Conservation (phyloP, 768 basidiomycete genomes). For the Russula sp. region DNA sequence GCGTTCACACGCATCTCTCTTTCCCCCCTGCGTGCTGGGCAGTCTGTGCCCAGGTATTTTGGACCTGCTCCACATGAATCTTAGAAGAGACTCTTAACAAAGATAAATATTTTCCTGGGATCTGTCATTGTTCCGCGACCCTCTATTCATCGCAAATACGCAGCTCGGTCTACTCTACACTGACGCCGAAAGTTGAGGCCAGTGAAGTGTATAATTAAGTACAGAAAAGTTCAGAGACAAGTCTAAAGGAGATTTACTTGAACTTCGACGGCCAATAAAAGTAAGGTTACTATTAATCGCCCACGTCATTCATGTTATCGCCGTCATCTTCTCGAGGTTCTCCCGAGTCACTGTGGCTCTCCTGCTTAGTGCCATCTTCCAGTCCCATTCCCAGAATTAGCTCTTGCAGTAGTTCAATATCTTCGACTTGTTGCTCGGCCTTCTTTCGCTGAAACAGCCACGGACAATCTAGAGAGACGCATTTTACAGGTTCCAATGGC, state of each 20-base stretch:
- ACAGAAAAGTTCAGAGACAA: neutral
- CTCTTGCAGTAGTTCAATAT: slow-evolving; percentile 11
- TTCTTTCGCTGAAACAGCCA: slow-evolving; percentile 37
- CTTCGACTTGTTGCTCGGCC: slow-evolving; percentile 23
- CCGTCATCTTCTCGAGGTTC: neutral
- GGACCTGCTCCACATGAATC: neutral
- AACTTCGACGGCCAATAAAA: neutral
- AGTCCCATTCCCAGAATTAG: slow-evolving; percentile 13
- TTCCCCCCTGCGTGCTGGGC: neutral
- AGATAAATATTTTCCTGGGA: neutral
- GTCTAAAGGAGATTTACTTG: neutral
- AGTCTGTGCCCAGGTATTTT: neutral
- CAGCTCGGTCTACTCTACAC: neutral
- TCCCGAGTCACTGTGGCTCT: neutral
- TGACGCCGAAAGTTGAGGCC: neutral
- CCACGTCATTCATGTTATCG: neutral
- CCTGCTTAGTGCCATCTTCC: slow-evolving; percentile 12
- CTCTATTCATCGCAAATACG: neutral
- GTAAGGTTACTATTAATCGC: neutral
- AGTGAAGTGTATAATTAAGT: neutral
- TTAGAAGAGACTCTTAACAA: neutral
- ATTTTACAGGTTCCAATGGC: slow-evolving; percentile 32
- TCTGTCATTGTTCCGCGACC: neutral
- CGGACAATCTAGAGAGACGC: slow-evolving; percentile 44
- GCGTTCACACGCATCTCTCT: neutral